Evolutionary conservation across 2,329 filamentous ascomycete species (phyloP), one percentile per base, ranked within the genome.

Genomic region (Cordyceps tenuipes): DNA sequence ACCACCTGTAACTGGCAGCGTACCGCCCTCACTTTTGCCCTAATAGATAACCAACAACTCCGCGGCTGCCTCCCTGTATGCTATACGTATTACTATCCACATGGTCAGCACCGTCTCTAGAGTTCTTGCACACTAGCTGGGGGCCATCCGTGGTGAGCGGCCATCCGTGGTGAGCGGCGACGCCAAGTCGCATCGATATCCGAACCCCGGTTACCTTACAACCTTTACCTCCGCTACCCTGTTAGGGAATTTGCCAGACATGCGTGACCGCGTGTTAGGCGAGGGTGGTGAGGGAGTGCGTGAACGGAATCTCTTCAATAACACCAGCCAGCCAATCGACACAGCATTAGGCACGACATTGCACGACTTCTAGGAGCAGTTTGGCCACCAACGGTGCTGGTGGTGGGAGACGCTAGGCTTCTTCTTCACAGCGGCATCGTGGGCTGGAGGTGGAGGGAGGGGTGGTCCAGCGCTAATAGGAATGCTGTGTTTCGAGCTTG

Each of bases 331-430:
- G 2, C 61, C 63, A 0, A 46, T 67, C 21, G 43, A 62, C 26
- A 49, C 59, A 10, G 36, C 44, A 2, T 19, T 53, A 5, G 48
- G 51, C 13, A 48, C 41, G 10, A 61, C 59, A 2, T 21, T 64
- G 43, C 61, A 62, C 7, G 56, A 57, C 4, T 65, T 63, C 8
- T 57, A 47, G 5, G 53, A 59, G 4, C 64, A 66, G 15, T 66
- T 68, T 43, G 49, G 58, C 17, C 48, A 60, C 3, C 29, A 62
- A 7, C 62, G 62, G 17, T 53, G 62, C 1, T 62, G 68, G 5
- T n/a, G n/a, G n/a, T 69, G 67, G 66, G 68, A 70, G 52, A 67
- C 64, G 1, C 26, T 69, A 0, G 65, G 65, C 3, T 31, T 70
- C 3, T 67, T 68, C 46, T 65, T 65, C 41, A 65, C 64, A 0